Base-by-base conservation (phyloP, 164 flowering plant species). In the Vitis riparia region DNA sequence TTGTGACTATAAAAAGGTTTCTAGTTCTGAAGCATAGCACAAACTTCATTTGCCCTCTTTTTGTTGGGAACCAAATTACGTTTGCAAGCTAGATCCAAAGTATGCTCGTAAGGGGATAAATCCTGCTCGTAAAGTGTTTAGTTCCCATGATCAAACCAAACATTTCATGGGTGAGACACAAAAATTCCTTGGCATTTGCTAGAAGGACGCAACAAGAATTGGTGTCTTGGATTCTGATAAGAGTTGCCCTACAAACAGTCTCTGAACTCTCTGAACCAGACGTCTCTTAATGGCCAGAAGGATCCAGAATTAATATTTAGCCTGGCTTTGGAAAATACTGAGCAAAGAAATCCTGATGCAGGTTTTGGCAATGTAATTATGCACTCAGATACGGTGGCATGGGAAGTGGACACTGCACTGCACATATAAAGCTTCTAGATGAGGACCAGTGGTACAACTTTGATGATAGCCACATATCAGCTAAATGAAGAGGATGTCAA, bases 251-350 rank as follows among this genome's bases (percentile, higher is more conserved):
- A 30, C 92, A 86, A 66, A 80, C 65, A 63, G 88, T 84, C 92
- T 7, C 66, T 95, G 75, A 66, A 70, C n/a, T 82, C 82, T 50
- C 77, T 93, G 51, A 80, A 78, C 56, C 55, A 68, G 51, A 91
- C 97, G 60, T 79, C 81, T 67, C 65, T 69, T 57, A 59, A 67
- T 14, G 81, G 71, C 53, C 76, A 69, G 61, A 81, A 85, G 9
- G 90, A 95, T 69, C 88, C 92, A 6, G 95, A 90, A 69, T 59
- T 85, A 51, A 77, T 81, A 23, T 83, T 76, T n/a, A n/a, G 70
- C 70, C 86, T 93, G 44, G 91, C 85, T 16, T 60, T 88, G 65
- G 97, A 95, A 80, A 90, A 92, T 73, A 91, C 95, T 8, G 58
- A 83, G 7, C 98, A 91, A 55, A 84, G 99, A 73, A 92, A 95